Conservation (phyloP, 768 basidiomycete genomes). For the Lentinula boryana region DNA sequence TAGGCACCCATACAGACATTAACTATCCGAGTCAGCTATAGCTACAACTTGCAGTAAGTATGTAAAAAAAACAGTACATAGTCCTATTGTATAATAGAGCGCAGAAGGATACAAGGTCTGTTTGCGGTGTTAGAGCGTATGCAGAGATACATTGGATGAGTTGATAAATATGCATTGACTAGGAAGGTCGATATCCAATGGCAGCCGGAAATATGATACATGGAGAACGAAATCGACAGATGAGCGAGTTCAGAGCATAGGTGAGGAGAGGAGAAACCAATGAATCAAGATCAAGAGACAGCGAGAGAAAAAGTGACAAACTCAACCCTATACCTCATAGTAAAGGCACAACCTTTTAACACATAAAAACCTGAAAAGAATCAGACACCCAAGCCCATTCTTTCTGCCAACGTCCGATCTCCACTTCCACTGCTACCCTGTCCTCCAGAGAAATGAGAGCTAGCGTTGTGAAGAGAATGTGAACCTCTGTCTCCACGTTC, state of each 20-base stretch:
- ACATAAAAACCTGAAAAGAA: slow-evolving; percentile 15
- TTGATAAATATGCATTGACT: not conserved
- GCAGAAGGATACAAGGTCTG: not conserved
- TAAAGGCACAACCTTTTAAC: slow-evolving; percentile 4
- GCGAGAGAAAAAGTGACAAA: not conserved
- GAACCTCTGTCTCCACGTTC: not conserved
- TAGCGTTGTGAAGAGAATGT: not conserved
- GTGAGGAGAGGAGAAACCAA: slow-evolving; percentile 22
- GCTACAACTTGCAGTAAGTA: not conserved
- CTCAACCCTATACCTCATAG: not conserved
- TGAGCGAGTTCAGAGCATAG: slow-evolving; percentile 16
- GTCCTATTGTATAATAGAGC: not conserved
- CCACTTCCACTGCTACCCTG: slow-evolving; percentile 24
- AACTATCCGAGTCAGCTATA: not conserved
- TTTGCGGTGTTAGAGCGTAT: not conserved
- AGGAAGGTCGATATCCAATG: not conserved
- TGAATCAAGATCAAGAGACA: not conserved
- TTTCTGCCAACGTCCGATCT: slow-evolving; percentile 82
- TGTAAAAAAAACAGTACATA: not conserved
- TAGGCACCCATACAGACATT: not conserved
- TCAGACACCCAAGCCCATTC: slow-evolving; percentile 63
- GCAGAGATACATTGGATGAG: not conserved
- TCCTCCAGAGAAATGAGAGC: slow-evolving; percentile 14
- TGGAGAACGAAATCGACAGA: slow-evolving; percentile 12
- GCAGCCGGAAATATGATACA: not conserved